Evolutionary conservation across 2,329 filamentous ascomycete species (phyloP).

Genomic region (Ophiosphaerella herpotricha): DNA sequence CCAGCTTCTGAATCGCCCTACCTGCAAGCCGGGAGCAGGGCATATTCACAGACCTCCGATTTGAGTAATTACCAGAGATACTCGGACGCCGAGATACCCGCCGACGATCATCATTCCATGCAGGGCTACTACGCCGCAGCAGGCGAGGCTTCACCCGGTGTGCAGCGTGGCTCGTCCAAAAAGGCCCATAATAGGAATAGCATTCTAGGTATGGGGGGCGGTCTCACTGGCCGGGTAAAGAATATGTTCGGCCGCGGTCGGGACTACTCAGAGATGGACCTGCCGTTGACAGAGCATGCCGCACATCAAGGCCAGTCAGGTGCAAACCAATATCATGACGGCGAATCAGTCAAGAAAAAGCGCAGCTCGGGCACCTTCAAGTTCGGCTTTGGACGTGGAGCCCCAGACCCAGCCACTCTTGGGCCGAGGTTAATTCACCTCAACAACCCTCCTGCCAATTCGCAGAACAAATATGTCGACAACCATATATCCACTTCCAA

Average conservation of each 20-base stretch:
- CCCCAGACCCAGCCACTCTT: conserved; percentile 85
- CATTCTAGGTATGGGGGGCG: conserved; percentile 83
- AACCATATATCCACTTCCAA: conserved; percentile 98
- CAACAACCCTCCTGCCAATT: conserved; percentile 94
- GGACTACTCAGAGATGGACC: conserved; percentile 96
- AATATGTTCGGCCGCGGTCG: conserved; percentile 85
- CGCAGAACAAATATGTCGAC: conserved; percentile 86
- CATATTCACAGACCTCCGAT: conserved; percentile 77
- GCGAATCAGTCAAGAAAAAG: conserved; percentile 44
- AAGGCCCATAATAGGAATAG: conserved; percentile 79
- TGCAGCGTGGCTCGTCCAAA: conserved; percentile 56
- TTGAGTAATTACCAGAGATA: conserved; percentile 90
- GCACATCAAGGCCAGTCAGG: conserved; percentile 51
- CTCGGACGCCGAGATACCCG: conserved; percentile 83
- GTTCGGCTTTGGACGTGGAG: conserved; percentile 84
- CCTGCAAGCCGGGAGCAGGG: conserved; percentile 44
- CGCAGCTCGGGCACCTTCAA: conserved; percentile 70
- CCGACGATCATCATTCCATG: conserved; percentile 73
- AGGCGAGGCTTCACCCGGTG: conserved; percentile 54
- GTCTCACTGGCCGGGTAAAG: conserved; percentile 84
- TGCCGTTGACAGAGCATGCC: conserved; percentile 83
- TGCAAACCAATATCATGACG: conserved; percentile 47
- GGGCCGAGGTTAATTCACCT: conserved; percentile 92
- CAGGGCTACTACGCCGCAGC: conserved; percentile 78
- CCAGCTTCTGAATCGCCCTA: conserved; percentile 45